phyloP scores from a whole-genome alignment of 805 yeast species.

The Torulaspora microellipsoides region DNA sequence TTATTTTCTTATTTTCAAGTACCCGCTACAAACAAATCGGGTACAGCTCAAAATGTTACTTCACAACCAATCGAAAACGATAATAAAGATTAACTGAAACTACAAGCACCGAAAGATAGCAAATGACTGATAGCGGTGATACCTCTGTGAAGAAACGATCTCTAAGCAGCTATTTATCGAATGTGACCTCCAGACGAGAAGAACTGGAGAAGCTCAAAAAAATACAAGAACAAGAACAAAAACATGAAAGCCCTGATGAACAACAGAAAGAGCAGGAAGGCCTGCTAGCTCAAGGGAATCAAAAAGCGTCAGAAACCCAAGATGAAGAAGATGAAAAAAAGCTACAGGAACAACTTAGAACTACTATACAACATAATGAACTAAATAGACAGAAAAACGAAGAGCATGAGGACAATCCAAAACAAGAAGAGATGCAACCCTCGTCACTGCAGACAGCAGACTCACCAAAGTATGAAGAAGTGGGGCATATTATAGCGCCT shows the following conservation, averaged over 20 bases:
- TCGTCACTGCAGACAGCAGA: too few species aligned
- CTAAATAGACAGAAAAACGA: not conserved
- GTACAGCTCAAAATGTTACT: too few species aligned
- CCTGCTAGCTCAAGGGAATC: not conserved
- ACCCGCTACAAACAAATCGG: not conserved
- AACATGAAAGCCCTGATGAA: slow-evolving; percentile 2
- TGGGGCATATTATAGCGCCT: too few species aligned
- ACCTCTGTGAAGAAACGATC: slow-evolving; percentile 30
- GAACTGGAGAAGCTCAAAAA: slow-evolving; percentile 24
- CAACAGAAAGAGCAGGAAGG: slow-evolving; percentile 1
- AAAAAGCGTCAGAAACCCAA: not conserved
- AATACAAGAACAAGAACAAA: slow-evolving; percentile 4
- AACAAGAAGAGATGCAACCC: too few species aligned
- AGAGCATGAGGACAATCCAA: not conserved
- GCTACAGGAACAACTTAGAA: not conserved
- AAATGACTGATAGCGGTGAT: slow-evolving; percentile 9
- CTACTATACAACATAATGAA: not conserved
- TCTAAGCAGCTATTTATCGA: slow-evolving; percentile 32
- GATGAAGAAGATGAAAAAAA: not conserved
- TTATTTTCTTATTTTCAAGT: too few species aligned
- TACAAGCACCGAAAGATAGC: not conserved
- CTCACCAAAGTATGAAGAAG: too few species aligned
- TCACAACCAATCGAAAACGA: too few species aligned
- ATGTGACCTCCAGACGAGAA: slow-evolving; percentile 28
- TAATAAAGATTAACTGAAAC: too few species aligned